phyloP scores from a whole-genome alignment of 2,329 filamentous ascomycete genomes.

The Aureobasidium pullulans region DNA sequence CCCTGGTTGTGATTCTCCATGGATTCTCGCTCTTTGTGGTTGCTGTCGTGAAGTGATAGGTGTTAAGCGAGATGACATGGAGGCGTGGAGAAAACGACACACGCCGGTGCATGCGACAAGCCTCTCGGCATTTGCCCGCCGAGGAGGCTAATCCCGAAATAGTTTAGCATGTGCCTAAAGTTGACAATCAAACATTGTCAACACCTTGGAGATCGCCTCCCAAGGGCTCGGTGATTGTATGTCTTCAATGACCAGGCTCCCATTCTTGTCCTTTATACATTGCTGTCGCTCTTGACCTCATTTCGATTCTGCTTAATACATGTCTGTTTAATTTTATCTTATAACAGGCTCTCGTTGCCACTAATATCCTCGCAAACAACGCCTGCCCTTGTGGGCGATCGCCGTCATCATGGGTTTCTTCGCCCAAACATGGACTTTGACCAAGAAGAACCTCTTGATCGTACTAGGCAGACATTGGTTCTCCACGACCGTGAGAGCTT shows the following conservation, averaged over 20 bases:
- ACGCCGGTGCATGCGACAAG: not conserved
- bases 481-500: conserved; percentile 48
- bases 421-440: conserved; percentile 50
- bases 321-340: not conserved
- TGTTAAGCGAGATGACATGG: not conserved
- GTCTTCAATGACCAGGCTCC: not conserved
- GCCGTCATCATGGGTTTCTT: conserved; percentile 29
- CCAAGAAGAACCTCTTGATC: conserved; percentile 50
- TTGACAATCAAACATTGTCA: not conserved
- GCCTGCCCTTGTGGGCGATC: not conserved
- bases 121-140: not conserved
- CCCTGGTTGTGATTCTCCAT: not conserved
- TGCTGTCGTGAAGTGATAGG: not conserved
- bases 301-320: not conserved
- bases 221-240: not conserved
- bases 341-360: not conserved
- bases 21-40: too few relatives aligned
- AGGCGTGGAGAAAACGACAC: not conserved
- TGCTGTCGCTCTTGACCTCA: not conserved
- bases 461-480: conserved; percentile 47
- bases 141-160: not conserved
- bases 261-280: not conserved
- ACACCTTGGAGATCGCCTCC: conserved; percentile 9
- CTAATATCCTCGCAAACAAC: not conserved
- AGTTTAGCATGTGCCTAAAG: not conserved